Percentiles rank a stretch among this genome's conserved stretches.
phyloP scores from a whole-genome alignment of 768 basidiomycete genomes.

The Hericium alpestre region DNA sequence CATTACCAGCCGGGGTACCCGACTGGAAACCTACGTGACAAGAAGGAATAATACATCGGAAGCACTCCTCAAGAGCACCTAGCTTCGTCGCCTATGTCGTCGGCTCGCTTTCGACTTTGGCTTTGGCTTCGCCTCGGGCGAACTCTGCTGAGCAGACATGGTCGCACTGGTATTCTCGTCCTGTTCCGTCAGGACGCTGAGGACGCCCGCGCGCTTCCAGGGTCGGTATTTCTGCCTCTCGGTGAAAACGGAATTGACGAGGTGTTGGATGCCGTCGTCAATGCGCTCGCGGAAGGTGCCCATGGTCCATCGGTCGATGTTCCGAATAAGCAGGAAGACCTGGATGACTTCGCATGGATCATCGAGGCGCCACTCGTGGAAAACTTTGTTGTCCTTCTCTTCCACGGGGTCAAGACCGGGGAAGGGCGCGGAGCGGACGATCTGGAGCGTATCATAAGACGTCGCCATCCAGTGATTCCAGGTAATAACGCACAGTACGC shows the following conservation, averaged over 20 bases:
- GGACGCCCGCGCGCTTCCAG: constrained; percentile 35
- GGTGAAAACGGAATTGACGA: constrained; percentile 25
- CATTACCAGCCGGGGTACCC: no score
- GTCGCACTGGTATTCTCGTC: constrained; percentile 27
- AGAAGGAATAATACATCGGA: no score
- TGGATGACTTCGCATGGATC: constrained; percentile 33
- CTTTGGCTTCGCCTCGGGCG: neutral
- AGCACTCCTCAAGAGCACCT: no score
- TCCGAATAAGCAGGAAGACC: constrained; percentile 40
- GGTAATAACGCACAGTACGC: constrained; percentile 1
- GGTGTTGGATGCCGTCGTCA: constrained; percentile 26
- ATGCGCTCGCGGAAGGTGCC: constrained; percentile 31
- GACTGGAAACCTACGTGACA: no score
- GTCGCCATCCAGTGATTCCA: no score
- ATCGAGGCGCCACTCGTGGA: constrained; percentile 41
- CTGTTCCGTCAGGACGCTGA: constrained; percentile 12
- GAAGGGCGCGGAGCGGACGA: constrained; percentile 41
- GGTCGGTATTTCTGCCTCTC: constrained; percentile 27
- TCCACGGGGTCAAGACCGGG: constrained; percentile 15
- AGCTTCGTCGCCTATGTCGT: no score
- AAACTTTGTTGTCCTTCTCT: constrained; percentile 18
- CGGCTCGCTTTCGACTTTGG: neutral
- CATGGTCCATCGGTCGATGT: constrained; percentile 44
- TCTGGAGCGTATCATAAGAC: constrained; percentile 19
- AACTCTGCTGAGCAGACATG: neutral